phyloP scores from a whole-genome alignment of 176 grass and related monocot species.

The Otatea glauca region DNA sequence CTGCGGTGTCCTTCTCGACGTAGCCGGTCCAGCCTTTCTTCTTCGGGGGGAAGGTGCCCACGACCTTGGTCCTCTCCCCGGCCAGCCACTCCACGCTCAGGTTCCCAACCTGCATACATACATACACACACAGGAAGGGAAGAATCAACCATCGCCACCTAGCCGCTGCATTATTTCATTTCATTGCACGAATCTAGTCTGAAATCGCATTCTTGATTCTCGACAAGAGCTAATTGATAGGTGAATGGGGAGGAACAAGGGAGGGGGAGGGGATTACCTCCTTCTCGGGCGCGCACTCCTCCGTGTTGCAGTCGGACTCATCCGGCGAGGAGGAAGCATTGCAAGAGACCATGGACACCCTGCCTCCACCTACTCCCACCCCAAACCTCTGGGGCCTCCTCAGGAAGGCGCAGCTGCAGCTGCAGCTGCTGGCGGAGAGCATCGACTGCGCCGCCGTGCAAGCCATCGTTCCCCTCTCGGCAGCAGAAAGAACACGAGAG shows the following conservation, averaged over 20 bases:
- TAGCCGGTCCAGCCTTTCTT: conserved; percentile 76
- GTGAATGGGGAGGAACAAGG: not conserved
- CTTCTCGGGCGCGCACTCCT: conserved; percentile 93
- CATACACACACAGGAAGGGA: not conserved
- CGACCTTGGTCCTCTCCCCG: conserved; percentile 74
- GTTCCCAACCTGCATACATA: conserved; percentile 72
- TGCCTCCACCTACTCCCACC: conserved; percentile 31
- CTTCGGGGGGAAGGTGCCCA: conserved; percentile 73
- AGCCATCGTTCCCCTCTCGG: conserved; percentile 53
- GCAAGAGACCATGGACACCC: conserved; percentile 51
- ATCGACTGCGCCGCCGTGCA: conserved; percentile 71
- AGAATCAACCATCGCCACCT: not conserved
- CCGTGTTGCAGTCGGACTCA: conserved; percentile 82
- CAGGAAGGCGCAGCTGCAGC: conserved; percentile 27
- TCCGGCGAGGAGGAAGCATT: conserved; percentile 56
- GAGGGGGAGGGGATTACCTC: conserved; percentile 52
- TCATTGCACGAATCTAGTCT: not conserved
- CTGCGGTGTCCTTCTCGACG: conserved; percentile 92
- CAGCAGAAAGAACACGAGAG: not conserved
- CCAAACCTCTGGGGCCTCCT: conserved; percentile 32
- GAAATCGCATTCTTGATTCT: not conserved
- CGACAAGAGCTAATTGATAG: not conserved
- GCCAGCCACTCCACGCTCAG: conserved; percentile 89
- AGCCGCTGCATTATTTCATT: not conserved
- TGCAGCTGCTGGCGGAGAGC: conserved; percentile 71